A percentile compares a stretch with the other conserved stretches of the same genome.
Conservation (phyloP, 805 yeast species). For the Myxozyma lipomycoides region DNA sequence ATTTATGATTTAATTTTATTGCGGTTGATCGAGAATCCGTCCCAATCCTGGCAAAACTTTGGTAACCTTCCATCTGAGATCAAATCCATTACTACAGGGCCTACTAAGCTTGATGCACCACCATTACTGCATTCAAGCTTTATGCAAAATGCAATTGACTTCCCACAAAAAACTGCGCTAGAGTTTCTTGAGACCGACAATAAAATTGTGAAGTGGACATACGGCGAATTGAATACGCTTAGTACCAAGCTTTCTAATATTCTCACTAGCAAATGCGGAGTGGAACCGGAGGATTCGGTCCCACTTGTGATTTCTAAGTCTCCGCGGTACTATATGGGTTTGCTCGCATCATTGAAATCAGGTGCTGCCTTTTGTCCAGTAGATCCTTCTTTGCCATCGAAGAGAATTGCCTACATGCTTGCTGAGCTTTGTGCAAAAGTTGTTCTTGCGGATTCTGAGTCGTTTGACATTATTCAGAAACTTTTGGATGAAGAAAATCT, state of each 20-base stretch:
- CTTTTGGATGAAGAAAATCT: background rate
- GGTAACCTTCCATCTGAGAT: background rate
- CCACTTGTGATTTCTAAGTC: conserved; percentile 22
- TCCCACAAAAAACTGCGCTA: conserved; percentile 15
- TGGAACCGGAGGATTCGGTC: conserved; percentile 14
- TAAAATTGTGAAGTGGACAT: conserved; percentile 8
- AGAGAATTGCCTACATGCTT: conserved; percentile 18
- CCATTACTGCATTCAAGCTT: conserved; percentile 16
- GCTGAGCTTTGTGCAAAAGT: conserved; percentile 15
- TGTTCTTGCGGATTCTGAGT: conserved; percentile 7
- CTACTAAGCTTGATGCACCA: background rate
- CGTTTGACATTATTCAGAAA: background rate
- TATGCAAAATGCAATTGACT: conserved; percentile 1
- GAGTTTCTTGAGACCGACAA: conserved; percentile 12
- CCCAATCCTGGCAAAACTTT: background rate
- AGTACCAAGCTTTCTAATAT: conserved; percentile 13
- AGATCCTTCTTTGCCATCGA: conserved; percentile 20
- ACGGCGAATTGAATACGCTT: conserved; percentile 9
- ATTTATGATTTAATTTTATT: conserved; percentile 5
- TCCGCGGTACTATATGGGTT: conserved; percentile 12
- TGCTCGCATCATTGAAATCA: conserved; percentile 21
- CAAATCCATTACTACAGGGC: conserved; percentile 1
- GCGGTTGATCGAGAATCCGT: background rate
- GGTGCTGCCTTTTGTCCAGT: conserved; percentile 28
- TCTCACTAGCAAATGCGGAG: background rate